Conservation (phyloP, 169 alveolate species). For the Eimeria praecox region DNA sequence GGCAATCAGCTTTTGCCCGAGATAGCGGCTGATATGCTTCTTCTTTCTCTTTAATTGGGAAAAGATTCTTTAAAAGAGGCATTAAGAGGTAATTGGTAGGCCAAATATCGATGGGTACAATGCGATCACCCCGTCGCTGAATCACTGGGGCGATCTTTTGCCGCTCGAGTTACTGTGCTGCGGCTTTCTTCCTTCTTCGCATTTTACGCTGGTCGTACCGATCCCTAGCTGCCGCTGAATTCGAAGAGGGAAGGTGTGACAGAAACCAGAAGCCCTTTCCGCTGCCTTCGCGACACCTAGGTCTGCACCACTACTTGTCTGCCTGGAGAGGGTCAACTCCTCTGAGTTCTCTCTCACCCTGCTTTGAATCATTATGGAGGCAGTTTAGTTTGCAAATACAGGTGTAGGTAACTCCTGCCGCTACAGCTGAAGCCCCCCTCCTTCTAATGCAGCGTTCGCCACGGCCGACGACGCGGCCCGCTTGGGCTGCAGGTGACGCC, state of each 20-base stretch:
- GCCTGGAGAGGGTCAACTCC: not conserved
- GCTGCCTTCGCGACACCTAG: not conserved
- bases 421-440: not conserved
- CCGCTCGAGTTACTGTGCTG: not conserved
- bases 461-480: constrained; percentile 62
- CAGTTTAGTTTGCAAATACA: no score
- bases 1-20: not conserved
- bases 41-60: not conserved
- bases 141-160: not conserved
- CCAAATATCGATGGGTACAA: not conserved
- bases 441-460: constrained; percentile 13
- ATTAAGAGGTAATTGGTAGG: not conserved
- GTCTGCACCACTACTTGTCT: not conserved
- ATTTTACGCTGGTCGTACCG: no score
- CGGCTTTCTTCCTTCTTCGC: not conserved
- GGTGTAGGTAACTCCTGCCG: constrained; percentile 1
- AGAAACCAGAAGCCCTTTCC: not conserved
- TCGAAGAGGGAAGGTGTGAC: not conserved
- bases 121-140: not conserved
- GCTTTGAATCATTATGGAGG: not conserved
- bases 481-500: constrained; percentile 27
- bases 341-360: not conserved
- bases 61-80: not conserved
- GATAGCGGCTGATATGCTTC: not conserved
- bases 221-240: not conserved